These are phyloP conservation scores for Penicillium digitatum DNA, from an alignment of 2,329 filamentous ascomycete species.

Conservation along the genomic window DNA sequence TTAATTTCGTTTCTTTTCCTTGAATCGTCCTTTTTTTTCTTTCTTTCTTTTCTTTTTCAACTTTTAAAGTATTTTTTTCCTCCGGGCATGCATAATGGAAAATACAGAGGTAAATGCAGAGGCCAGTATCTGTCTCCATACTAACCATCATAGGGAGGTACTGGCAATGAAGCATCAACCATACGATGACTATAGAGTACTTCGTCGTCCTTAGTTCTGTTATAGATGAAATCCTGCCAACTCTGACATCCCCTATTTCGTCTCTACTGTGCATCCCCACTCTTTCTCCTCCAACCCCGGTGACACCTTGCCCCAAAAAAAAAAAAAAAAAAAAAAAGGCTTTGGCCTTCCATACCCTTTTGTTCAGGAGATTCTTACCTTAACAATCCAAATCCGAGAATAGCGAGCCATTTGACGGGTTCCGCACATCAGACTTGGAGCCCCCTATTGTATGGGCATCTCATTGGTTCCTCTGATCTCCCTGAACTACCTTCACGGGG, in stretches of 20 bases:
- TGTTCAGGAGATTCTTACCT: not conserved
- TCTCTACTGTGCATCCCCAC: not conserved
- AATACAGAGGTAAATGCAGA: not conserved
- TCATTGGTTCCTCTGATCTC: not conserved
- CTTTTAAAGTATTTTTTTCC: not conserved
- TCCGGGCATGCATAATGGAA: not conserved
- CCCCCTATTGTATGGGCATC: not conserved
- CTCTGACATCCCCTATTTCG: not conserved
- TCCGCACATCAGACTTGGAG: not conserved
- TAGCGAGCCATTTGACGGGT: not conserved
- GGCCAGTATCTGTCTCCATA: not conserved
- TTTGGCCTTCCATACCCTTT: not conserved
- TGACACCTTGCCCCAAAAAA: not conserved
- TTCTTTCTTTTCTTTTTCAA: not conserved
- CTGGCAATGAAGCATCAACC: conserved; percentile 1
- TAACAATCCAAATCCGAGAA: not conserved
- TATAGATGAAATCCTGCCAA: not conserved
- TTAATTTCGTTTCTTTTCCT: not conserved
- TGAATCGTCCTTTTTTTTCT: not conserved
- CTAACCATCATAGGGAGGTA: not conserved
- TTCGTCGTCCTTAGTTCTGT: no score
- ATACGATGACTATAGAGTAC: not conserved
- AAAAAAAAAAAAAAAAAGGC: not conserved
- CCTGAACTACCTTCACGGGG: not conserved
- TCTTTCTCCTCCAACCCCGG: not conserved